A percentile compares a stretch with the other conserved stretches of the same genome.
Evolutionary conservation across 2,329 filamentous ascomycete genomes (phyloP).

Genomic region (Chrysosporium queenslandicum): DNA sequence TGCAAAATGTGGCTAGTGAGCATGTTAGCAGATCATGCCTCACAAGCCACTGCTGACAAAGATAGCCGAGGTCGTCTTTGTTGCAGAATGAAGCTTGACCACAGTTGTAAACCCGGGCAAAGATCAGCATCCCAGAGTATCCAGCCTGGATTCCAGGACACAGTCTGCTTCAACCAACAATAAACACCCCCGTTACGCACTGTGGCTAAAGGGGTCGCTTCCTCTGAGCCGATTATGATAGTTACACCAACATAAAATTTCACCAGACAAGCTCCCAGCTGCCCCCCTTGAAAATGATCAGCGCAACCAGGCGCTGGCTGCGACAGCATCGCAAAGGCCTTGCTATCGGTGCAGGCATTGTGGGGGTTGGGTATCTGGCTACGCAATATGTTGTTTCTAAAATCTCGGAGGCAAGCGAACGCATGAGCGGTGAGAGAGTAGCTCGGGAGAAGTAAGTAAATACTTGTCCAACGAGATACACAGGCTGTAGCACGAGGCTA

Average conservation of each 20-base stretch:
- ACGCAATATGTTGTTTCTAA: conserved; percentile 88
- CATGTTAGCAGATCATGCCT: not conserved
- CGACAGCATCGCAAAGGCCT: conserved; percentile 83
- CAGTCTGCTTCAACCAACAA: no score
- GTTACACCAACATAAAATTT: not conserved
- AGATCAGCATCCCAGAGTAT: conserved; percentile 2
- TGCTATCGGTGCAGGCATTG: conserved; percentile 73
- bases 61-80: conserved; percentile 3
- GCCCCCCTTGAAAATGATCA: conserved; percentile 44
- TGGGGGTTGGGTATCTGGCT: conserved; percentile 83
- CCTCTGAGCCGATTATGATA: not conserved
- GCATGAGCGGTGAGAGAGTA: conserved; percentile 92
- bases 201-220: no score
- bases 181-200: no score
- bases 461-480: not conserved
- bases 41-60: conserved; percentile 9
- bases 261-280: not conserved
- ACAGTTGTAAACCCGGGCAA: not conserved
- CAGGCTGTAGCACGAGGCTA: not conserved
- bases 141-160: no score
- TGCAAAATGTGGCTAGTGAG: conserved; percentile 4
- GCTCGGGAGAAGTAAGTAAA: conserved; percentile 80
- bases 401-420: conserved; percentile 85
- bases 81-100: not conserved
- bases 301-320: conserved; percentile 78